Percentiles rank a stretch among this genome's conserved stretches.
phyloP scores from a whole-genome alignment of 2,329 filamentous ascomycete genomes.

The Pestalotiopsis fici region DNA sequence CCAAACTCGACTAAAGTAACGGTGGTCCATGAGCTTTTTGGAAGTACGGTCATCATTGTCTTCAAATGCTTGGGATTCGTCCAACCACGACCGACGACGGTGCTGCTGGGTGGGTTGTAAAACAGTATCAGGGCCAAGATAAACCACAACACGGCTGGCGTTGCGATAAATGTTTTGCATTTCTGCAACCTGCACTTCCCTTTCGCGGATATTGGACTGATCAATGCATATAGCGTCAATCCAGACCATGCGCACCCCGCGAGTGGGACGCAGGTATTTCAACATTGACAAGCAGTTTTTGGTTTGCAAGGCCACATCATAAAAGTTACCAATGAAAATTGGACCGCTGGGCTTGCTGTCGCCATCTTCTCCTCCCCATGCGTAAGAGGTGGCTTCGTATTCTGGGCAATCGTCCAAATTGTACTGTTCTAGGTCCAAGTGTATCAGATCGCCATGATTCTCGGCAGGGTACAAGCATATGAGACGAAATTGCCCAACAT shows the following conservation, averaged over 20 bases:
- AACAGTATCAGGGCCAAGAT: background rate
- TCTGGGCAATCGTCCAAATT: background rate
- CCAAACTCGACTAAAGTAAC: background rate
- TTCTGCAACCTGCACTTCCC: background rate
- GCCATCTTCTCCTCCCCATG: background rate
- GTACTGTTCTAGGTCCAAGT: background rate
- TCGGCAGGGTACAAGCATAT: background rate
- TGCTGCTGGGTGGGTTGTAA: background rate
- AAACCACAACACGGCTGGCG: background rate
- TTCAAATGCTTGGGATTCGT: background rate
- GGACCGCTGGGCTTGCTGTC: background rate
- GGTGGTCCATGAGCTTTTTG: background rate
- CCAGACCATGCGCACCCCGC: background rate
- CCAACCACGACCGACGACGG: background rate
- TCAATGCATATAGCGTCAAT: background rate
- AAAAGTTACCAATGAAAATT: background rate
- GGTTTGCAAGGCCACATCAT: background rate
- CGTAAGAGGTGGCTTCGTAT: background rate
- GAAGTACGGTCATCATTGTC: background rate
- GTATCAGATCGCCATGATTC: background rate
- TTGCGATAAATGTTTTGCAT: background rate
- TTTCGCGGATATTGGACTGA: background rate
- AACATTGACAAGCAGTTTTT: background rate
- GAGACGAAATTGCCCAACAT: background rate
- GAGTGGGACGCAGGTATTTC: background rate